These are phyloP conservation scores for Camellia granthamiana DNA, from an alignment of 148 eudicot species.

Conservation along the genomic window DNA sequence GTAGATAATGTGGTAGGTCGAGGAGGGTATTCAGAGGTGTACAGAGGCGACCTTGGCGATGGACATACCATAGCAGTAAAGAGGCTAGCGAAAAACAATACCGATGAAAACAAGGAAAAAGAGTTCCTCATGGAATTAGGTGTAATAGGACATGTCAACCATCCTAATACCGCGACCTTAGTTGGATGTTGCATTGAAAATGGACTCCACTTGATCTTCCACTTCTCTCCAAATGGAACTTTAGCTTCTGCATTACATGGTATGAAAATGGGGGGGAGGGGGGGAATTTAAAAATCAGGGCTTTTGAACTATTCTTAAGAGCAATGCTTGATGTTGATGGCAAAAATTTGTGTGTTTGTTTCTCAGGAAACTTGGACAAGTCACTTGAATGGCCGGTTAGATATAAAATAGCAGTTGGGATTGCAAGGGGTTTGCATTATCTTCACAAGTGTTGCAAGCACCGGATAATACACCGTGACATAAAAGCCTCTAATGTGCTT, in stretches of 20 bases:
- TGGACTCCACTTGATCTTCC: slow-evolving; percentile 71
- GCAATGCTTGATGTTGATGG: too few species aligned
- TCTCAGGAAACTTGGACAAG: slow-evolving; percentile 32
- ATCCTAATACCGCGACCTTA: slow-evolving; percentile 72
- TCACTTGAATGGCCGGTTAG: slow-evolving; percentile 62
- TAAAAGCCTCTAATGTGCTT: slow-evolving; percentile 79
- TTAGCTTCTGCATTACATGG: slow-evolving; percentile 71
- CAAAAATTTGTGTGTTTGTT: not conserved
- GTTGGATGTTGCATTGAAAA: slow-evolving; percentile 75
- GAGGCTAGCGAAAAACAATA: slow-evolving; percentile 53
- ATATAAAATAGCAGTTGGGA: slow-evolving; percentile 55
- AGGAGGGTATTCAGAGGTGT: slow-evolving; percentile 95
- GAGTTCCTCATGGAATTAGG: slow-evolving; percentile 85
- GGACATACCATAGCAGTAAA: slow-evolving; percentile 71
- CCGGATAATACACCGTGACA: slow-evolving; percentile 82
- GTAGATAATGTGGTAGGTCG: slow-evolving; percentile 81
- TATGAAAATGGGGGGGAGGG: slow-evolving; percentile 18
- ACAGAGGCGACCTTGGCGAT: slow-evolving; percentile 56
- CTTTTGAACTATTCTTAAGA: not conserved
- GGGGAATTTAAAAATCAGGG: not conserved
- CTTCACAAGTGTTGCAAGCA: slow-evolving; percentile 46
- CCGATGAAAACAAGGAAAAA: slow-evolving; percentile 58
- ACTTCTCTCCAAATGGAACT: slow-evolving; percentile 73
- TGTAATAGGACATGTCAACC: slow-evolving; percentile 71
- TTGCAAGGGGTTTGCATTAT: slow-evolving; percentile 63